These are phyloP conservation scores for Ilyonectria mors-panacis DNA, from an alignment of 2,329 filamentous ascomycete species.

Conservation along the genomic window DNA sequence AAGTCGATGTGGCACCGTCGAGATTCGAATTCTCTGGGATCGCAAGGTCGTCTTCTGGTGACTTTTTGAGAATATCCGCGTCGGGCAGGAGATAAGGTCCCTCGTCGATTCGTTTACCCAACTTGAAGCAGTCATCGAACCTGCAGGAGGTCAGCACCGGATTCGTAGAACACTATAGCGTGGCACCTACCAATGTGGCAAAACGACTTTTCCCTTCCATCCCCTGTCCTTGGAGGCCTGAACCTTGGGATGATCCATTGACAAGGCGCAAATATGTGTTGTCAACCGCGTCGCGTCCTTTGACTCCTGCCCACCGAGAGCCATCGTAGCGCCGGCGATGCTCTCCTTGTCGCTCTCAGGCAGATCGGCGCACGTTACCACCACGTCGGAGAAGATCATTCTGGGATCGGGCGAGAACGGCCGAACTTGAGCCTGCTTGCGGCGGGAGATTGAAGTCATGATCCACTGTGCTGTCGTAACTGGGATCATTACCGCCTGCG, in stretches of 20 bases:
- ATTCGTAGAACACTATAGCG: background rate
- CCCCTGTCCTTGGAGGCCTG: constrained; percentile 73
- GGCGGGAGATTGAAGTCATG: constrained; percentile 75
- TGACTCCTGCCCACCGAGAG: constrained; percentile 88
- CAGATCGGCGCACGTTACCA: constrained; percentile 86
- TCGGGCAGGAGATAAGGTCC: constrained; percentile 88
- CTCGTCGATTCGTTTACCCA: constrained; percentile 93
- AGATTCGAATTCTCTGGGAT: constrained; percentile 74
- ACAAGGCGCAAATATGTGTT: constrained; percentile 91
- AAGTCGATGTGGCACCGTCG: constrained; percentile 73
- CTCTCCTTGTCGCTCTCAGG: constrained; percentile 91
- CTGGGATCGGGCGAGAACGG: constrained; percentile 92
- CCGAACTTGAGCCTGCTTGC: constrained; percentile 82
- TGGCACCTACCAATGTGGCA: constrained; percentile 85
- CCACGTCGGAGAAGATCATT: constrained; percentile 89
- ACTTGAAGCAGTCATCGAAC: constrained; percentile 97
- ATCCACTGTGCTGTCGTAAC: constrained; percentile 91
- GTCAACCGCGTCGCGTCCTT: constrained; percentile 79
- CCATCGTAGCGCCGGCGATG: constrained; percentile 89
- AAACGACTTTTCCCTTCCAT: constrained; percentile 83
- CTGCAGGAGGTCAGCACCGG: constrained; percentile 57
- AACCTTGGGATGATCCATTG: constrained; percentile 81
- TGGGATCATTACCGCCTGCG: constrained; percentile 83
- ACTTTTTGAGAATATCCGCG: constrained; percentile 81
- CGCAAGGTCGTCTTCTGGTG: constrained; percentile 69